These are phyloP conservation scores for Lomentospora prolificans DNA, from an alignment of 2,329 filamentous ascomycete genomes.

Conservation along the genomic window DNA sequence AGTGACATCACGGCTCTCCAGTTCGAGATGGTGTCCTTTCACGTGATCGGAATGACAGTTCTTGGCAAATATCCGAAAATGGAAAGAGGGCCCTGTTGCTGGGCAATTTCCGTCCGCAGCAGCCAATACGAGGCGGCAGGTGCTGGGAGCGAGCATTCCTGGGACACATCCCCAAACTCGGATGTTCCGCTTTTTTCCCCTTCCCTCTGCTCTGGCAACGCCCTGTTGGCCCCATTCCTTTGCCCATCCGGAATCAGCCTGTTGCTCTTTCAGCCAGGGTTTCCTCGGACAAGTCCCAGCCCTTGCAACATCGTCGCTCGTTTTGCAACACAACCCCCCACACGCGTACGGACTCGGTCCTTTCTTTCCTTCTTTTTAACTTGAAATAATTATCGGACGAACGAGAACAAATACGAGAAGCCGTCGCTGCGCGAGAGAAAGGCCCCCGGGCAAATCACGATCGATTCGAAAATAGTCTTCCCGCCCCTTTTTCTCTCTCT, in stretches of 20 bases:
- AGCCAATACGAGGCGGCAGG: slow-evolving; percentile 2
- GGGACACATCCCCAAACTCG: slow-evolving; percentile 7
- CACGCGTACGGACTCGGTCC: neutral
- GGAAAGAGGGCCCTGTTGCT: neutral
- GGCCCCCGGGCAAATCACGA: neutral
- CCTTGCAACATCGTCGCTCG: slow-evolving; percentile 4
- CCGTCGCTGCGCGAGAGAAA: no score
- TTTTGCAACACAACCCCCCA: neutral
- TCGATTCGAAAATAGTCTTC: neutral
- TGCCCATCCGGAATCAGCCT: neutral
- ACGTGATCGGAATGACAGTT: neutral
- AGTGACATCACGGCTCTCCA: neutral
- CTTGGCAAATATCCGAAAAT: neutral
- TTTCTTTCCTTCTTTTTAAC: neutral
- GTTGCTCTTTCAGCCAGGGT: neutral
- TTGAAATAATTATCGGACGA: neutral
- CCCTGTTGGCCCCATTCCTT: neutral
- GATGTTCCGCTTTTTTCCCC: neutral
- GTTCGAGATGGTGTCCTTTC: neutral
- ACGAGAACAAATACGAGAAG: neutral
- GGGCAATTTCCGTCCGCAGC: slow-evolving; percentile 1
- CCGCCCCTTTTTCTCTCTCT: neutral
- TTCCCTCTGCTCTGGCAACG: neutral
- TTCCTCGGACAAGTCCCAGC: neutral
- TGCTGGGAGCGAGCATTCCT: neutral